phyloP scores from a whole-genome alignment of 1,284 basidiomycete species.

The Ceratobasidium papillatum region DNA sequence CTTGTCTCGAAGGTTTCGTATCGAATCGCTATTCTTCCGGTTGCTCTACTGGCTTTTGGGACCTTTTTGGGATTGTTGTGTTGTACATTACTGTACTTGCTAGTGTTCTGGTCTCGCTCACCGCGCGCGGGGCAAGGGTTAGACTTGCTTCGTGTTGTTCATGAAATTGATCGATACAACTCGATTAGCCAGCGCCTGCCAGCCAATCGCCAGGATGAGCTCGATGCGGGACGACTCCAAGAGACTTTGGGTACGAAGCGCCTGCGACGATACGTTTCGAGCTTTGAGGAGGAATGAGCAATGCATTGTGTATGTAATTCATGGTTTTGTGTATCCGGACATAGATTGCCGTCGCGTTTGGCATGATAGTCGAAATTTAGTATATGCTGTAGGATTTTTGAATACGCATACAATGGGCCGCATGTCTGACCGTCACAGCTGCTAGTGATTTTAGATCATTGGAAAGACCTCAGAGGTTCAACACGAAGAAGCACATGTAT shows the following conservation, averaged over 20 bases:
- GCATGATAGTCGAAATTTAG: too few relatives aligned
- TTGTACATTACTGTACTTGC: neutral
- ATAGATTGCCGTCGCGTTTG: too few relatives aligned
- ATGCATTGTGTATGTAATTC: too few relatives aligned
- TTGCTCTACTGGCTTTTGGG: neutral
- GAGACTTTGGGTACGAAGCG: neutral
- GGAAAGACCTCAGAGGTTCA: too few relatives aligned
- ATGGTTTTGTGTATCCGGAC: too few relatives aligned
- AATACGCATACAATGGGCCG: too few relatives aligned
- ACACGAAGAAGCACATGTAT: too few relatives aligned
- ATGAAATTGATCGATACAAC: constrained; percentile 1
- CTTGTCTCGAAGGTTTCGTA: neutral
- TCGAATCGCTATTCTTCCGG: neutral
- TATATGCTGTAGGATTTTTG: too few relatives aligned
- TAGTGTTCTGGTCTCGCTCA: neutral
- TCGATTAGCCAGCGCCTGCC: neutral
- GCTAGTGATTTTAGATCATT: too few relatives aligned
- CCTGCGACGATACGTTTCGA: neutral
- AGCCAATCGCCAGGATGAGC: neutral
- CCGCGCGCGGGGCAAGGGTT: neutral
- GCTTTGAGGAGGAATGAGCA: neutral
- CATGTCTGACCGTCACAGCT: too few relatives aligned
- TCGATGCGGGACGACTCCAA: neutral
- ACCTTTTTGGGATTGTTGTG: neutral
- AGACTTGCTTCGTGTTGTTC: neutral